Base-by-base conservation (phyloP, 305 asterid species). In the Galium porrigens region DNA sequence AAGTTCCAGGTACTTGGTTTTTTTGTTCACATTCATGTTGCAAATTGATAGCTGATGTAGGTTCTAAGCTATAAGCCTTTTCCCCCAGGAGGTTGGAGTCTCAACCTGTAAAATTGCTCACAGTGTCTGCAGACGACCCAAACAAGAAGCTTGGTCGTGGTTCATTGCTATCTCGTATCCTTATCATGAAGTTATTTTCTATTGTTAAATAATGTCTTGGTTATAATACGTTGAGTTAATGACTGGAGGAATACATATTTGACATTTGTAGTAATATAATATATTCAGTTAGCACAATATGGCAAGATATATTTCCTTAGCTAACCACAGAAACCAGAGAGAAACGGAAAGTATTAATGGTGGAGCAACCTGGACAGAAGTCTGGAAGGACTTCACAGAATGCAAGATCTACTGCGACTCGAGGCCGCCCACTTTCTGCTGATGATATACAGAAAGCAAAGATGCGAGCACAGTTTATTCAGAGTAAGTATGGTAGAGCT, bases 371-470 rank as follows among this genome's bases (percentile, higher is more conserved):
- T 9, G 80, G 87, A 70, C 94, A 87, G 78, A 85, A 82, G 77
- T 70, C 73, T 58, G 80, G 54, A 64, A 85, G 95, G 74, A 83
- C 79, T 52, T 68, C 88, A 60, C 90, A 82, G 77, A 85, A 74
- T 64, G 78, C 83, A 61, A 85, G 84, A 79, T 76, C 86, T 48
- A 74, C 81, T 61, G 70, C 84, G 57, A 74, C 83, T 73, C 88
- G 80, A 74, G 88, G 91, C 64, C 94, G 99, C 57, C 99, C 99
- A 60, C 99, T 92, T 76, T 92, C 99, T 25, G 99, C 95, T 37
- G 99, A 92, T 75, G 99, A 89, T 73, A 92, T 92, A 78, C 99
- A 92, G 77, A 92, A 92, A 80, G 96, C 96, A n/a, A 92, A 92
- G 80, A 77, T 89, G 89, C 95, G 99, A 49, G 94, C 87, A 73